Base-by-base conservation (phyloP, 1,284 basidiomycete species). In the Termitomyces sp. region DNA sequence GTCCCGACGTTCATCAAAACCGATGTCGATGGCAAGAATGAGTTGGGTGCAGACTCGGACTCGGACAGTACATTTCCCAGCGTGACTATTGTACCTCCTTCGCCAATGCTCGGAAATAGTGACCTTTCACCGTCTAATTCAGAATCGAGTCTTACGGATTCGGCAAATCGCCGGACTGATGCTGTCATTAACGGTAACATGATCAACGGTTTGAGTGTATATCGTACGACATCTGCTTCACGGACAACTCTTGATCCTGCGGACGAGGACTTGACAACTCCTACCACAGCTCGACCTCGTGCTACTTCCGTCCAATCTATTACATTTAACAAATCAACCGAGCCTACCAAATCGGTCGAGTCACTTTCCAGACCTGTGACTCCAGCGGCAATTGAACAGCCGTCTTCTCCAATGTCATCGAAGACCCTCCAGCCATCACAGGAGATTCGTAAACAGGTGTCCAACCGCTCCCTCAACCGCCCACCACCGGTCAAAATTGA, bases 81-180 rank as follows among this genome's bases (percentile, higher is more conserved):
- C 58, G 79, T 84, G 13, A 81, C 77, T 0, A 70, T 84, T 31
- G 70, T 83, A n/a, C 81, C 81, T 5, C 81, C 81, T 0, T 81
- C 80, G 0, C 82, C 81, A 3, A 68, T 71, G 31, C 52, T 67
- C 3, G 59, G 53, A 12, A 61, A 64, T 49, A 68, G 65, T 56
- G 65, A 67, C n/a, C 58, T 68, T 50, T 61, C 62, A 28, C 61
- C 58, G 55, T 68, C 64, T 30, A 68, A 63, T 39, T 61, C 53
- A 47, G 61, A 61, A 39, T 58, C 62, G n/a, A 65, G 65, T 53
- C 50, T 61, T n/a, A 17, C 36, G 30, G 42, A 40, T 42, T 56
- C 46, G 52, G 53, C 45, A 43, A 60, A 61, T 53, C 33, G 39
- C 58, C 58, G 58, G 58, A 51, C 44, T 55, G 58, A 65, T 64